These are phyloP conservation scores for Microcos paniculata DNA, from an alignment of 345 rosid species.

Conservation along the genomic window DNA sequence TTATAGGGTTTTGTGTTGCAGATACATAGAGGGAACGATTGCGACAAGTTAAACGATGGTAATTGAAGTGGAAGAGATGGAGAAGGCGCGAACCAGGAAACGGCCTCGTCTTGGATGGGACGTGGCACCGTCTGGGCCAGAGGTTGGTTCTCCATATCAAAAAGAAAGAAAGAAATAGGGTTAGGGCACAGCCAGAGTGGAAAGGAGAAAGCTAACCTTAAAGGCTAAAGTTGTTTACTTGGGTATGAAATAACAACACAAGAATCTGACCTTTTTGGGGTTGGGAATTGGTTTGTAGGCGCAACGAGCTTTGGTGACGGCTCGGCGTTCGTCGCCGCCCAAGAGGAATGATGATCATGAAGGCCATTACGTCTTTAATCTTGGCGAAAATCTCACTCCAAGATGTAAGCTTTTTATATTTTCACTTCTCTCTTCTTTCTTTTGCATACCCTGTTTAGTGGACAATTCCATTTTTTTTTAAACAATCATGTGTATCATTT, in stretches of 20 bases:
- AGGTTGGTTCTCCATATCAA: conserved; percentile 38
- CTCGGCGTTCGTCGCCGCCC: conserved; percentile 52
- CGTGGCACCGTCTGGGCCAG: conserved; percentile 50
- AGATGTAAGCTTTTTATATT: conserved; percentile 47
- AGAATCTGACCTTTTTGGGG: conserved; percentile 25
- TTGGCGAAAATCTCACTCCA: conserved; percentile 74
- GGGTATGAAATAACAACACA: conserved; percentile 5
- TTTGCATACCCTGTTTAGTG: background rate
- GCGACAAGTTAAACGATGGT: conserved; percentile 20
- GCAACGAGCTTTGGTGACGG: conserved; percentile 31
- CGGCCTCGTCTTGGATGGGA: conserved; percentile 76
- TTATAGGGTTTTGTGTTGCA: conserved; percentile 33
- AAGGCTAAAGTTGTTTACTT: conserved; percentile 8
- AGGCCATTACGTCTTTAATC: conserved; percentile 64
- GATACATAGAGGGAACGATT: conserved; percentile 21
- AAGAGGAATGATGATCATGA: conserved; percentile 65
- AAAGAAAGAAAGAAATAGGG: background rate
- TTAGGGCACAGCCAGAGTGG: conserved; percentile 17
- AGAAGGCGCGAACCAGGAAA: conserved; percentile 51
- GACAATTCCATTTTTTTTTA: background rate
- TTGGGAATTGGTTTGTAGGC: conserved; percentile 41
- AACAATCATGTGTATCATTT: background rate
- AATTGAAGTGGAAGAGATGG: conserved; percentile 37
- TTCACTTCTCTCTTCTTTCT: background rate
- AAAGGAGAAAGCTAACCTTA: background rate